Base-by-base conservation (phyloP, 805 yeast genomes). In the Starmerella khaoyaiensis region DNA sequence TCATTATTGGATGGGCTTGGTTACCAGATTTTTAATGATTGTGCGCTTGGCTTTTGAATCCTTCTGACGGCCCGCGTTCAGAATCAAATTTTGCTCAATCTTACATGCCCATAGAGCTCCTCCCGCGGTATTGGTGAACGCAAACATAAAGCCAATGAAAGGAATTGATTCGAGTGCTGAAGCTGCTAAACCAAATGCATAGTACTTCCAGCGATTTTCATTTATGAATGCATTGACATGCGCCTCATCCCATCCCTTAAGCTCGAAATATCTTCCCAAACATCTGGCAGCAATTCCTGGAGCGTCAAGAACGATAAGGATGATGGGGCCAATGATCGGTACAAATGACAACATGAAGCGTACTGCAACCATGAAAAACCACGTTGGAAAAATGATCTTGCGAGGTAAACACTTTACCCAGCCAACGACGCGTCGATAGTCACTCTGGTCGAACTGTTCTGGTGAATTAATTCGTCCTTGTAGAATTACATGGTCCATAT, bases 291-390 rank as follows among this genome's bases (percentile, higher is more conserved):
- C 81, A 24, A 67, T 67, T 16, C 67, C 55, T 0, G 79, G 71
- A 1, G 80, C 74, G 37, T 66, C 69, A 5, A 72, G 38, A 2
- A 69, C 36, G 11, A 73, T 56, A 9, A 71, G 65, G 7, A 72
- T 19, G 4, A 67, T n/a, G 0, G 80, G 79, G 0, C 84, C 84
- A 5, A 71, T 15, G 5, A 74, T 25, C 0, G 84, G 84, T 11
- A 77, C 60, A 36, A 64, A 54, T 21, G 68, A 65, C 10, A 75
- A 49, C 0, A 61, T 12, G 14, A 69, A 47, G 16, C 63, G 54
- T 0, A 61, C 12, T 0, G 64, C 1, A 2, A 64, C 59, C 37
- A 65, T 60, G 6, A 56, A 14, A 0, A 69, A 34, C 57, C 71
- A 62, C 21, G 54, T 51, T 0, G 72, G 70, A 17, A 69, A 61